Conservation (phyloP, 129 eudicot species). For the Pseudognaphalium luteoalbum region DNA sequence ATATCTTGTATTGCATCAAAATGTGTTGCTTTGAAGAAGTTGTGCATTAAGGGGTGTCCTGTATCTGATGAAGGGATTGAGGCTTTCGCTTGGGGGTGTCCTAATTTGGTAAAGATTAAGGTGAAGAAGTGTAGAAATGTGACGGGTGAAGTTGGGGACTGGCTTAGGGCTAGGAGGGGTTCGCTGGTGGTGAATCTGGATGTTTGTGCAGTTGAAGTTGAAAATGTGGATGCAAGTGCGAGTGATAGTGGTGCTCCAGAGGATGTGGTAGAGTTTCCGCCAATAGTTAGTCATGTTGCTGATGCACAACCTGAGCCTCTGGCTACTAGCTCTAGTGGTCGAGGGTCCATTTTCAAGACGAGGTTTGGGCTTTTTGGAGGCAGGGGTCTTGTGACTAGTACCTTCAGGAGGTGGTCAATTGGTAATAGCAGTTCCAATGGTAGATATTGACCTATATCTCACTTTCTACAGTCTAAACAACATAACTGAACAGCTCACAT, state of each 20-base stretch:
- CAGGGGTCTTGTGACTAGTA: conserved; percentile 58
- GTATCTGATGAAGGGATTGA: conserved; percentile 48
- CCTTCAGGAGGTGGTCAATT: conserved; percentile 62
- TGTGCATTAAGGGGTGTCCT: conserved; percentile 47
- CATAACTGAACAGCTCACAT: not conserved
- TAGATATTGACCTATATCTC: conserved; percentile 15
- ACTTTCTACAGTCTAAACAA: conserved; percentile 20
- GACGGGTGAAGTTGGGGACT: conserved; percentile 63
- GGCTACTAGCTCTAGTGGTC: conserved; percentile 41
- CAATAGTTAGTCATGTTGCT: conserved; percentile 14
- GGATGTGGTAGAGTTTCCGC: conserved; percentile 50
- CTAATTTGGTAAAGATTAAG: conserved; percentile 46
- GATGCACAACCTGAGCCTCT: conserved; percentile 36
- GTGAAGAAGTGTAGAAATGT: conserved; percentile 75
- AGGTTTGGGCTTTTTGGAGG: conserved; percentile 66
- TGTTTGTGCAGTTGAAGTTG: conserved; percentile 60
- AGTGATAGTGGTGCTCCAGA: conserved; percentile 60
- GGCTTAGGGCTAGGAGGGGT: conserved; percentile 63
- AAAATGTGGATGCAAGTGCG: conserved; percentile 54
- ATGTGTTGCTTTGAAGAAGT: conserved; percentile 48
- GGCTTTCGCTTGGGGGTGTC: conserved; percentile 51
- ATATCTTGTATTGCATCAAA: conserved; percentile 47
- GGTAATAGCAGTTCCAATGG: conserved; percentile 47
- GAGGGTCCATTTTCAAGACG: conserved; percentile 45
- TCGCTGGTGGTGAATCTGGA: conserved; percentile 72